Percentiles rank a stretch among this genome's conserved stretches.
These are phyloP conservation scores for Pichia heedii DNA, from an alignment of 805 yeast genomes.

Conservation along the genomic window DNA sequence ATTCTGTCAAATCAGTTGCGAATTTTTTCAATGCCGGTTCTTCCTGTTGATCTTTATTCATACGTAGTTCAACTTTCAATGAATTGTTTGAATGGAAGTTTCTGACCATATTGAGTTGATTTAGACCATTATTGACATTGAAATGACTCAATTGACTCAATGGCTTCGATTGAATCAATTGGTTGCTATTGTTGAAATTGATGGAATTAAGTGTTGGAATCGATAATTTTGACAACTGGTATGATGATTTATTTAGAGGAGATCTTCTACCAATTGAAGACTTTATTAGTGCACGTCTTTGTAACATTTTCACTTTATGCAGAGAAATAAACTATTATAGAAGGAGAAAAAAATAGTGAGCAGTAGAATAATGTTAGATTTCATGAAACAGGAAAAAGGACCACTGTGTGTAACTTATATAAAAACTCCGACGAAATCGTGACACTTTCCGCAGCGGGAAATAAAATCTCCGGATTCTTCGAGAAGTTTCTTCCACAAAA, in stretches of 20 bases:
- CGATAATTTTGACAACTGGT: neutral
- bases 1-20: conserved; percentile 77
- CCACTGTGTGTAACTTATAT: too few relatives aligned
- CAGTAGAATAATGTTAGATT: too few relatives aligned
- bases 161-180: too few relatives aligned
- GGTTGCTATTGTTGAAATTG: neutral
- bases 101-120: conserved; percentile 6
- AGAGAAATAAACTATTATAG: neutral
- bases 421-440: neutral
- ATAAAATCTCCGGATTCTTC: neutral
- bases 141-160: too few relatives aligned
- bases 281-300: neutral
- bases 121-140: too few relatives aligned
- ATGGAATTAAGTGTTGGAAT: too few relatives aligned
- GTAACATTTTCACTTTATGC: neutral
- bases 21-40: conserved; percentile 75
- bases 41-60: conserved; percentile 32
- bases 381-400: too few relatives aligned
- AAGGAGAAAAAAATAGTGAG: too few relatives aligned
- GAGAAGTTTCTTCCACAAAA: neutral
- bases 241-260: neutral
- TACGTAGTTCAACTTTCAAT: conserved; percentile 24
- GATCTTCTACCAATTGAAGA: neutral
- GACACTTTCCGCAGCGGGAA: neutral
- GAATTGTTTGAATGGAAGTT: conserved; percentile 8